Conservation (phyloP, 495 filamentous ascomycete species). For the Trichoderma orchidacearum region DNA sequence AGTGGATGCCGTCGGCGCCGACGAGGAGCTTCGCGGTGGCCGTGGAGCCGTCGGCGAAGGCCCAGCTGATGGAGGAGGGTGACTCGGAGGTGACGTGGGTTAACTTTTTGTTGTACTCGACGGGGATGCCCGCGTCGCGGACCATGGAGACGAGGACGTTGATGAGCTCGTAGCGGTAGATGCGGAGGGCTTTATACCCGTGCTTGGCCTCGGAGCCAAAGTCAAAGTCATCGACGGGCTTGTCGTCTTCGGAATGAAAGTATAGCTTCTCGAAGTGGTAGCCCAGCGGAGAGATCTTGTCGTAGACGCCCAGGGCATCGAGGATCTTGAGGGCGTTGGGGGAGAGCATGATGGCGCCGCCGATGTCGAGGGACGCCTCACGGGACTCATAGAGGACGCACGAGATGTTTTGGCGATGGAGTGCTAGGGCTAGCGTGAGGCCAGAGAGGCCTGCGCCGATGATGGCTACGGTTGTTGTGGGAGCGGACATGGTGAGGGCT, state of each 20-base stretch:
- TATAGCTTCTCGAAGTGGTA: slow-evolving; percentile 24
- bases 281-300: slow-evolving; percentile 13
- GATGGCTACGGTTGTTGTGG: slow-evolving; percentile 5
- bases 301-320: slow-evolving; percentile 29
- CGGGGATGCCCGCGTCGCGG: slow-evolving; percentile 19
- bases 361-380: slow-evolving; percentile 16
- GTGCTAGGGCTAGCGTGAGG: slow-evolving; percentile 27
- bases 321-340: slow-evolving; percentile 37
- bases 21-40: slow-evolving; percentile 21
- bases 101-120: slow-evolving; percentile 31
- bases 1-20: slow-evolving; percentile 38
- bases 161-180: slow-evolving; percentile 34
- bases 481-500: not conserved
- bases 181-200: slow-evolving; percentile 29
- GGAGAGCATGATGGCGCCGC: slow-evolving; percentile 38
- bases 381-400: slow-evolving; percentile 29
- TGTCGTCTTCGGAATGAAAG: slow-evolving; percentile 23
- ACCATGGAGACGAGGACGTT: slow-evolving; percentile 18
- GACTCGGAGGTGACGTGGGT: slow-evolving; percentile 19
- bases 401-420: slow-evolving; percentile 23
- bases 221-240: slow-evolving; percentile 26
- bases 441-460: slow-evolving; percentile 17
- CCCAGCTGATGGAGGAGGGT: slow-evolving; percentile 19
- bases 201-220: slow-evolving; percentile 28
- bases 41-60: slow-evolving; percentile 24